A percentile compares a stretch with the other conserved stretches of the same genome.
phyloP scores from a whole-genome alignment of 1,139 yeast genomes.

The Saccharomyces hybrid region DNA sequence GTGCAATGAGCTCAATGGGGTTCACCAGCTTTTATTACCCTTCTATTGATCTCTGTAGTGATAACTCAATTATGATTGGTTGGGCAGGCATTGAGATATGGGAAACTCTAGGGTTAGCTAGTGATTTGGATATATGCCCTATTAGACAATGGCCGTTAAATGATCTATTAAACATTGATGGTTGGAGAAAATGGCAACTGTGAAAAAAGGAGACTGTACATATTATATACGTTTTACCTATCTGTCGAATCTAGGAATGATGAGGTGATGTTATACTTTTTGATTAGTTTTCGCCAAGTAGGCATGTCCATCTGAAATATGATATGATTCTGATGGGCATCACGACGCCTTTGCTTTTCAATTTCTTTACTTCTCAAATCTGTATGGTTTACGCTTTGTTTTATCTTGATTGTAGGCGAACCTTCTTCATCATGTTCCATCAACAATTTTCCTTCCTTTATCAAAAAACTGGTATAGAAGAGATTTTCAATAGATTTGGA shows the following conservation, averaged over 20 bases:
- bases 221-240: neutral
- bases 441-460: conserved; percentile 61
- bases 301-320: conserved; percentile 62
- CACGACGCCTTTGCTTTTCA: conserved; percentile 28
- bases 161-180: conserved; percentile 41
- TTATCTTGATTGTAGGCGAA: conserved; percentile 16
- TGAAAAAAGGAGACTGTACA: neutral
- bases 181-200: conserved; percentile 39
- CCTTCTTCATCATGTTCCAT: conserved; percentile 40
- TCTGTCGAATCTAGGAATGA: conserved; percentile 42
- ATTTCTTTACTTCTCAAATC: conserved; percentile 15
- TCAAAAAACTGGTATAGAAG: conserved; percentile 72
- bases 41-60: conserved; percentile 70
- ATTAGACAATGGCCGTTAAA: conserved; percentile 69
- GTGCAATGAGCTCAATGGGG: conserved; percentile 6
- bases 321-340: conserved; percentile 45
- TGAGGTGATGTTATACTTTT: conserved; percentile 44
- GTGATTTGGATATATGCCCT: conserved; percentile 50
- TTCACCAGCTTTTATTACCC: conserved; percentile 53
- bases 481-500: conserved; percentile 76
- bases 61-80: conserved; percentile 95
- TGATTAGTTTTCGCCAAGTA: conserved; percentile 54
- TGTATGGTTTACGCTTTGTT: conserved; percentile 12
- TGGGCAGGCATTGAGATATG: conserved; percentile 89
- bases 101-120: conserved; percentile 43